Evolutionary conservation across 352 stramenopile genomes (phyloP), one percentile per base, ranked within the genome.

Genomic region (Thalassiosira livingstoniorum): DNA sequence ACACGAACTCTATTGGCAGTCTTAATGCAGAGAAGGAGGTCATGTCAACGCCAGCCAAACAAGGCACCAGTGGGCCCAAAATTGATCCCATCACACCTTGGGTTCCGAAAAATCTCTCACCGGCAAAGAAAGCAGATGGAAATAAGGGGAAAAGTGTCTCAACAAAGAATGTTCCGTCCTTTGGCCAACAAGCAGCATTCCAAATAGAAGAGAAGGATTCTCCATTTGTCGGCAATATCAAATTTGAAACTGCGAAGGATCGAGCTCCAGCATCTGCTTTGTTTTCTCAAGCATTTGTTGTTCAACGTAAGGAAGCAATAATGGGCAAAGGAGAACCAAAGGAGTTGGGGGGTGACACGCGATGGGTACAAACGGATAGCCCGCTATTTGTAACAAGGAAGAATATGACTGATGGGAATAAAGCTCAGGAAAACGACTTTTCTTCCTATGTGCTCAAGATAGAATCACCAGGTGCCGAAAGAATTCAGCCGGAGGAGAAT

Each of bases 231-330:
- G 79, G 79, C 15, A 71, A 82, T 34, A 76, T 82, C 23, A 82
- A 86, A 53, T 86, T 82, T 65, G 45, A 37, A 51, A 61, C 60
- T 32, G 27, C 73, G 4, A 58, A 15, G 18, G 54, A 75, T 42
- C 43, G 69, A 60, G 51, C 76, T 71, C 55, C 79, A 42, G 34
- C 53, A 21, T 80, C 79, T 2, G 67, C 67, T 15, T 75, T 82
- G 61, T 86, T 86, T 67, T 75, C 71, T 27, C 72, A 79, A 43
- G 79, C 79, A 43, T 86, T 86, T 67, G 29, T 86, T 4, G 79
- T 86, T 2, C 73, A 86, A 39, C 34, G 53, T 29, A 58, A 18
- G n/a, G 58, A 51, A 43, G 31, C 18, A 34, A 66, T 32, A 4
- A 53, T 21, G 55, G 13, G 2, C n/a, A 57, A 39, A 21, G 45